A percentile compares a stretch with the other conserved stretches of the same genome.
Evolutionary conservation across 176 grass and related monocot species (phyloP).

Genomic region (Oryza coarctata): DNA sequence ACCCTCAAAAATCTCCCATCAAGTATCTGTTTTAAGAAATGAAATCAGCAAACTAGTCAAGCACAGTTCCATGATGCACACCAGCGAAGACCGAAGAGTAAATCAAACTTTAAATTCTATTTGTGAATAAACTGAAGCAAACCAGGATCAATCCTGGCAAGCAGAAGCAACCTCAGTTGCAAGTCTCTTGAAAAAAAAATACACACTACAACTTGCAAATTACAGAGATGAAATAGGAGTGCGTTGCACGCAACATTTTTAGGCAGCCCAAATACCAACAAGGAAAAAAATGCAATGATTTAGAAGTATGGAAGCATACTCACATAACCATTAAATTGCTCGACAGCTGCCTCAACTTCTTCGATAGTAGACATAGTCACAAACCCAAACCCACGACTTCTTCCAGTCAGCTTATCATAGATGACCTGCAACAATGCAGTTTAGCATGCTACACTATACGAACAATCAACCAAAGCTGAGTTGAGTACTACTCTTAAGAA

Average conservation of each 20-base stretch:
- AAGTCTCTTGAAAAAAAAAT: conserved; percentile 2
- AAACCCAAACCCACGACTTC: conserved; percentile 77
- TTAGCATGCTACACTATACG: background rate
- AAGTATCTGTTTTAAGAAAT: conserved; percentile 46
- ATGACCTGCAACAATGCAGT: conserved; percentile 57
- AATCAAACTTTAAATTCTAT: background rate
- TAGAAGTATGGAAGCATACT: conserved; percentile 28
- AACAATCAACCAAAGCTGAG: background rate
- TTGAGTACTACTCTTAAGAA: background rate
- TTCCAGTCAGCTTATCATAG: conserved; percentile 95
- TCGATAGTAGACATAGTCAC: conserved; percentile 70
- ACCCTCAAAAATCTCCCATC: conserved; percentile 75
- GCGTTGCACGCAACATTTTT: background rate
- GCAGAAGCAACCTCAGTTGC: background rate
- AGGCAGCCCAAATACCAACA: background rate
- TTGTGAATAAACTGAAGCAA: background rate
- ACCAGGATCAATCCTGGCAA: background rate
- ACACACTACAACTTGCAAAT: background rate
- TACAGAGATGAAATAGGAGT: background rate
- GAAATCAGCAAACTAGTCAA: background rate
- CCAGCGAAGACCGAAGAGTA: background rate
- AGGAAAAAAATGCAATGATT: background rate
- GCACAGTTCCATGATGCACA: background rate
- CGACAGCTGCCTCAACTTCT: conserved; percentile 66
- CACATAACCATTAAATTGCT: conserved; percentile 82